phyloP scores from a whole-genome alignment of 192 early-diverging fungal genomes.

The Coemansia sp. region DNA sequence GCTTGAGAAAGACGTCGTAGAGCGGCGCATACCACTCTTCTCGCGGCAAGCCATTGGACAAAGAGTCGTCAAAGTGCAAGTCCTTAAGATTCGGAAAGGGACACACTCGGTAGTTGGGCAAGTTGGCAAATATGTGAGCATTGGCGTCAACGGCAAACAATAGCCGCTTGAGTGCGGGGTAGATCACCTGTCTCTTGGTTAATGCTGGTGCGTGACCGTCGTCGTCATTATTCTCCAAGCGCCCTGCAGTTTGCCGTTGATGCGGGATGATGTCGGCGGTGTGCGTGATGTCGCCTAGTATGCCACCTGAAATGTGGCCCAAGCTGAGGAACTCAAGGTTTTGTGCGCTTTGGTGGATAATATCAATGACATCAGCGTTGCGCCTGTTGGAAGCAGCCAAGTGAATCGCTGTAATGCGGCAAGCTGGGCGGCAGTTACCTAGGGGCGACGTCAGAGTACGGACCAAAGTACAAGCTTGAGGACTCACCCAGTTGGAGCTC shows the following conservation, averaged over 20 bases:
- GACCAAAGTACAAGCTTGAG: neutral
- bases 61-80: slow-evolving; percentile 46
- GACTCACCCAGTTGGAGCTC: slow-evolving; percentile 8
- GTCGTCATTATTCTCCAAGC: neutral
- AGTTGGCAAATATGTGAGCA: slow-evolving; percentile 24
- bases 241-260: neutral
- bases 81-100: slow-evolving; percentile 41
- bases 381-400: slow-evolving; percentile 11
- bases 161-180: slow-evolving; percentile 22
- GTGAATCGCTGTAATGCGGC: slow-evolving; percentile 14
- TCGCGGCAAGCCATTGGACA: slow-evolving; percentile 29
- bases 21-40: slow-evolving; percentile 54
- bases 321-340: slow-evolving; percentile 26
- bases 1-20: slow-evolving; percentile 41
- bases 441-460: neutral
- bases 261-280: neutral
- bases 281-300: slow-evolving; percentile 17
- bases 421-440: neutral
- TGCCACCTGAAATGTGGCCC: slow-evolving; percentile 29
- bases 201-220: neutral
- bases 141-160: slow-evolving; percentile 36
- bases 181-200: neutral
- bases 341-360: slow-evolving; percentile 26
- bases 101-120: neutral
- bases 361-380: slow-evolving; percentile 9